Base-by-base conservation (phyloP, 1,284 basidiomycete species). In the Kwoniella shivajii region DNA sequence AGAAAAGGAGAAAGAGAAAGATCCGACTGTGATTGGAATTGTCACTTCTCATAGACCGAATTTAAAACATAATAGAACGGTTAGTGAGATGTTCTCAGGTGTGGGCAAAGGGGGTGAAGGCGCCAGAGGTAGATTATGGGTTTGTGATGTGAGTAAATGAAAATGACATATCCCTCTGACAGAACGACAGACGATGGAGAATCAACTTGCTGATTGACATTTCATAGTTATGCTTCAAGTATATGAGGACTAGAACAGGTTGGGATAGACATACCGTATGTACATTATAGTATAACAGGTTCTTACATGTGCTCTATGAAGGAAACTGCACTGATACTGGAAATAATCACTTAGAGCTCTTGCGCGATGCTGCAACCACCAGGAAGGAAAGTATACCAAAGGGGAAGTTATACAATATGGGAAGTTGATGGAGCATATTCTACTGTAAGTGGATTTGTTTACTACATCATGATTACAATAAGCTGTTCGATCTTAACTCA, bases 401-500 rank as follows among this genome's bases (percentile, higher is more conserved):
- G 89, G 30, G 93, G 90, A 0, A 89, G 88, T 9, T 90, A 91
- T 74, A 87, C 85, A 7, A 95, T 99, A 47, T 97, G 92, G 90
- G 92, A 98, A 78, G 88, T 99, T 1, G 93, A 99, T 72, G 95
- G 94, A 3, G 86, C 87, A 1, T 81, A 83, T 56, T 84, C 89
- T 56, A 93, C 93, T 80, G 92, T 89, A 58, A 46, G 82, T 64
- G n/a, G 11, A 24, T 18, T 41, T 39, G 27, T n/a, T 22, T 47
- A 4, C n/a, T 48, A n/a, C n/a, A n/a, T n/a, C n/a, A n/a, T n/a
- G n/a, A n/a, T n/a, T n/a, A n/a, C n/a, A n/a, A n/a, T n/a, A n/a
- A n/a, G n/a, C n/a, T n/a, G n/a, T n/a, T n/a, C n/a, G n/a, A n/a
- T n/a, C n/a, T n/a, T n/a, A n/a, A n/a, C n/a, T n/a, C n/a, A n/a